phyloP scores from a whole-genome alignment of 768 basidiomycete genomes.

The Pleurotus ostreatus region DNA sequence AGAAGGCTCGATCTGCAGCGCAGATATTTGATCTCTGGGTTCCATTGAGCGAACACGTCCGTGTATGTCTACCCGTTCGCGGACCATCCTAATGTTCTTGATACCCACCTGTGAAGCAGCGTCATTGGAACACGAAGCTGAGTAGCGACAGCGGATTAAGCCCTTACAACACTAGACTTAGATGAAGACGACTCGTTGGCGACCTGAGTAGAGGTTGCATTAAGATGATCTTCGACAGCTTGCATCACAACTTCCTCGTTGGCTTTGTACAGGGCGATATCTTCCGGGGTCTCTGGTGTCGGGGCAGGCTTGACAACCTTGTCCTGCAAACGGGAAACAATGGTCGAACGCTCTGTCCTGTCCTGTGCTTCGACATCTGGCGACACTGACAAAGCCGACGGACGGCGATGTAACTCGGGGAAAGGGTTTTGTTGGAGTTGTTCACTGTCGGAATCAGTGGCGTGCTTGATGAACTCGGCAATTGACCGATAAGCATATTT shows the following conservation, averaged over 20 bases:
- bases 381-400: constrained; percentile 18
- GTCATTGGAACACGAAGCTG: too few species aligned
- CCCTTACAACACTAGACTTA: too few species aligned
- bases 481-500: constrained; percentile 58
- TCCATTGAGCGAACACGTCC: constrained; percentile 67
- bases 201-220: neutral
- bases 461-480: constrained; percentile 53
- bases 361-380: constrained; percentile 4
- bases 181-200: too few species aligned
- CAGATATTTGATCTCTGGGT: constrained; percentile 45
- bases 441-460: constrained; percentile 34
- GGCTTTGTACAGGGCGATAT: constrained; percentile 22
- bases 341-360: neutral
- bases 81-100: constrained; percentile 45
- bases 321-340: constrained; percentile 1
- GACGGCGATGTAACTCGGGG: constrained; percentile 35
- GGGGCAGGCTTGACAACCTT: constrained; percentile 7
- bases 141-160: too few species aligned
- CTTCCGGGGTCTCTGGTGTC: constrained; percentile 9
- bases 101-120: constrained; percentile 16
- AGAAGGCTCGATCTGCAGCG: constrained; percentile 45
- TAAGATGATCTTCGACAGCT: constrained; percentile 21
- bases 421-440: constrained; percentile 41
- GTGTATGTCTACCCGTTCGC: constrained; percentile 66
- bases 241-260: constrained; percentile 24